Base-by-base conservation (phyloP, 2,329 filamentous ascomycete genomes). In the Penicillium rolfsii region DNA sequence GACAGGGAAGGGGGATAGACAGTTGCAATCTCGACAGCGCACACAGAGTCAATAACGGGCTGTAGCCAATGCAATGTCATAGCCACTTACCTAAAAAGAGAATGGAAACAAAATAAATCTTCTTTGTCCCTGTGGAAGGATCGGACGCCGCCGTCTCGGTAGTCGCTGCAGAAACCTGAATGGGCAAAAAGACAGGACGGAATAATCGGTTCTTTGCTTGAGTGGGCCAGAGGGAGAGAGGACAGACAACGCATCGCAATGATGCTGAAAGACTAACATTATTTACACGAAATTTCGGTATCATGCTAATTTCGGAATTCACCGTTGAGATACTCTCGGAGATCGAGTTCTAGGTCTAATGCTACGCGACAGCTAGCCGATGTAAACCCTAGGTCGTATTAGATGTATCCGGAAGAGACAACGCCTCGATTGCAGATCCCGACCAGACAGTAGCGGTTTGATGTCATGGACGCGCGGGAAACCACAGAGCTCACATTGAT, bases 1-100 rank as follows among this genome's bases (percentile, higher is more conserved):
- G 52, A 50, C 52, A 36, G 40, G 38, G 38, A 52, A 52, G 26
- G 38, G 54, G 49, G 22, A 26, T 53, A 38, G 33, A 60, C 48
- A 43, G 59, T 59, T 63, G 57, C 55, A 65, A 65, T 65, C 48
- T 60, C 49, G 62, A 64, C 64, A 65, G 64, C 59, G 59, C 59
- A 65, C 54, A 60, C 62, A 52, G 40, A 50, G 33, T 41, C 19
- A 38, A 61, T 22, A 49, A 22, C 12, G n/a, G 9, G 48, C 30
- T 35, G 28, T 19, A 50, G n/a, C 48, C 30, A 22, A 35, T 35
- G 48, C 24, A 33, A 19, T 50, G 48, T 50, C 28, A 50, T 28
- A 33, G n/a, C 24, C 48, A 50, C 30, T 6, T 26, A 53, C 30
- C 24, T 8, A 38, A 53, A 53, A 53, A 16, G 22, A 53, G 24